Base-by-base conservation (phyloP, 2,329 filamentous ascomycete genomes). In the Cercospora zeina region DNA sequence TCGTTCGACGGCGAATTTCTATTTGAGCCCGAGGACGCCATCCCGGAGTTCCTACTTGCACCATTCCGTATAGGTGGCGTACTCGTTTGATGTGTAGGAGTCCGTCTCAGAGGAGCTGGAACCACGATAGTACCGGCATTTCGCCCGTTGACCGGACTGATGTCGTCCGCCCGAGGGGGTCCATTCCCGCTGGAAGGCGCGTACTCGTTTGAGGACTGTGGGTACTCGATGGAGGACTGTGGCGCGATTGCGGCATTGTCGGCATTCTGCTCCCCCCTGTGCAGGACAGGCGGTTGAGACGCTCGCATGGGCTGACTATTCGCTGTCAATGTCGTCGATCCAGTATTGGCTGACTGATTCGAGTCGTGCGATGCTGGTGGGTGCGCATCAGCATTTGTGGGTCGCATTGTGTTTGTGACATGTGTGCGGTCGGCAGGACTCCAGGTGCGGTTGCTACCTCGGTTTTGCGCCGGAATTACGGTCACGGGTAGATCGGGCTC, bases 381-480 rank as follows among this genome's bases (percentile, higher is more conserved):
- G 5, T 50, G 49, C 24, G 55, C 34, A 21, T 53, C 59, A 42
- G 36, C 31, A 36, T 42, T 31, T 14, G 50, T 47, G 53, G 54
- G 42, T 30, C 60, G 31, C 24, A 50, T 13, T 36, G 56, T 33
- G 58, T 58, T 33, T 62, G 62, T 33, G 14, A 47, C 58, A 39
- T 54, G 51, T 24, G 59, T 54, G 14, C 34, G 45, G 11, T 63
- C 59, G 16, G 56, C 61, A 7, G 83, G 82, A 45, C 80, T 83
- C 82, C 83, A 86, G 5, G 81, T 82, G 50, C 83, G 76, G 36
- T 81, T 81, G 36, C 70, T 71, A 39, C 77, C 78, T 39, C 82
- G 77, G 24, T 80, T 80, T 63, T 84, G 82, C 3, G 84, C 84
- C 2, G 85, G 85, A 55, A 88, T 85, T 31, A 87, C 79, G 0